phyloP scores from a whole-genome alignment of 164 flowering plant genomes.

The Piper longum region DNA sequence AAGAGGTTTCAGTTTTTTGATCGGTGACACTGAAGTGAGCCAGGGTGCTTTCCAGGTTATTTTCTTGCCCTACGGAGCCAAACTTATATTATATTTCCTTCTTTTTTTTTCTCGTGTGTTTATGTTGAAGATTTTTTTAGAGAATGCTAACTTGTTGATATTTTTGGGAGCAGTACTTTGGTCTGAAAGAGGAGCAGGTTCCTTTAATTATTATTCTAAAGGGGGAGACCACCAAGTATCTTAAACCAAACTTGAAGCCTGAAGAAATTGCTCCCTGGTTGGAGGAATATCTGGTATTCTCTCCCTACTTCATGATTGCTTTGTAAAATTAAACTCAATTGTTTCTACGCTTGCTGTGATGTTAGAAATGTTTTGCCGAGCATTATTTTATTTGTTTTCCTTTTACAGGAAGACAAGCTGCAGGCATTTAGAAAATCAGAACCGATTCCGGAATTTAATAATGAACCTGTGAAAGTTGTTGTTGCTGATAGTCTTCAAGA shows the following conservation, averaged over 20 bases:
- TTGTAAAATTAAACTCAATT: background rate
- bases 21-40: conserved; percentile 73
- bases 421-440: conserved; percentile 54
- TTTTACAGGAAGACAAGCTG: conserved; percentile 55
- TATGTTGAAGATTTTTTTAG: background rate
- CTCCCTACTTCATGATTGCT: background rate
- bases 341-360: background rate
- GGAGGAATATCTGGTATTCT: conserved; percentile 56
- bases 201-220: conserved; percentile 66
- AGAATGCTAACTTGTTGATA: background rate
- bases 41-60: conserved; percentile 67
- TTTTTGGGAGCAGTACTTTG: conserved; percentile 57
- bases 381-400: background rate
- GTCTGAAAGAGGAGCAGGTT: conserved; percentile 52
- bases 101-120: no score
- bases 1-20: conserved; percentile 46
- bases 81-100: background rate
- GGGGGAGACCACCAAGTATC: conserved; percentile 45
- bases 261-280: conserved; percentile 74
- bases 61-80: background rate
- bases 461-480: conserved; percentile 93
- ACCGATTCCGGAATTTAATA: conserved; percentile 73
- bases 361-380: background rate
- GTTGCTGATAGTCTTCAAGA: conserved; percentile 75
- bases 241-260: conserved; percentile 49